Evolutionary conservation across 495 filamentous ascomycete species (phyloP), one percentile per base, ranked within the genome.

Genomic region (Neurospora cerealis): DNA sequence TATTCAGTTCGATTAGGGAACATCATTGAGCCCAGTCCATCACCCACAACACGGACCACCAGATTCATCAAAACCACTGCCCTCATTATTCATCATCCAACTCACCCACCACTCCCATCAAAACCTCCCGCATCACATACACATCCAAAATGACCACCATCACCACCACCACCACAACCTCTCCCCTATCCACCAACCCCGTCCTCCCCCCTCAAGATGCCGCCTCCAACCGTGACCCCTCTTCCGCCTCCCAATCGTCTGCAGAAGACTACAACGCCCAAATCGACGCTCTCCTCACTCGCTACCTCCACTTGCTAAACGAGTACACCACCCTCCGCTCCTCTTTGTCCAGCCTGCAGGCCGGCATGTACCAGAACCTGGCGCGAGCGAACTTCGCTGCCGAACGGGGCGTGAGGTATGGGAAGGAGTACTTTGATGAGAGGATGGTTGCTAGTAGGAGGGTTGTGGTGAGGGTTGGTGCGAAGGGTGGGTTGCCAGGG

Each of bases 311-410:
- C 71, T 86, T 93, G 6, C 84, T 97, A 0, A 86, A 96, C 82
- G 80, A 86, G 74, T 93, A 97, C 83, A 89, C 91, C 69, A 81
- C 81, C 37, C 81, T 92, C 24, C 89, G 90, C 41, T 78, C 81
- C 38, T 76, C 85, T 24, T 83, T 96, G 13, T 82, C 83, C 42
- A 78, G 80, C 34, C 80, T 88, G 28, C 84, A 94, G 36, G 85
- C 89, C 24, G 86, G 85, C 74, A 79, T 86, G 40, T 83, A 82
- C 75, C 85, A 85, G 34, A 75, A 82, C 81, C 86, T 94, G 24
- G 89, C 92, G 34, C 88, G 90, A 71, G 91, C 92, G 62, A 93
- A 93, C 80, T 93, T 92, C 81, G 84, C 86, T 24, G 90, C 88
- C 66, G 84, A 88, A 60, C 86, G 89, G 13, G 90, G 90, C 11